Base-by-base conservation (phyloP, 1,284 basidiomycete genomes). In the Ustilago xerochloae region DNA sequence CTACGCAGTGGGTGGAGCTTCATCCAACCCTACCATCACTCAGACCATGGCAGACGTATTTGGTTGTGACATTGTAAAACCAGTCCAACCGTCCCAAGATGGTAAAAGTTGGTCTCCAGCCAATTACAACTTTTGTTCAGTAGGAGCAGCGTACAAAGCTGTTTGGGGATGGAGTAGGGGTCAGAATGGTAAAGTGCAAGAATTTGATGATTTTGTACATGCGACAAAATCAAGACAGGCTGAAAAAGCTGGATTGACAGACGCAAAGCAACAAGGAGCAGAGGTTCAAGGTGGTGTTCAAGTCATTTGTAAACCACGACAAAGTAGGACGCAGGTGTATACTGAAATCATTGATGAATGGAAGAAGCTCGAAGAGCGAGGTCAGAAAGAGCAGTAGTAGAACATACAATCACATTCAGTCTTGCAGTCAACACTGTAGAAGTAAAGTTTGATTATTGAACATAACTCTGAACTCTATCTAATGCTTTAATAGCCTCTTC, bases 11-110 rank as follows among this genome's bases (percentile, higher is more conserved):
- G 93, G 93, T 26, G 93, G 93, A 16, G 90, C 92, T 0, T 91
- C 91, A 5, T 88, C 88, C 8, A 95, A 95, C 83, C 85, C 86
- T 33, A 88, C 89, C 32, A 91, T 94, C 80, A 88, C 90, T 30
- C 91, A 91, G 75, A 85, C 93, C 50, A 90, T 90, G 35, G 91
- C 93, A 18, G 91, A 94, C 84, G 87, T 93, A 9, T 90, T 95
- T 60, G 88, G 88, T 28, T 76, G 75, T 54, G 61, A 74, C 32
- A 69, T 83, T n/a, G 68, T 72, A 54, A 73, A 72, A 33, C 79
- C 80, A 0, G 63, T 72, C 38, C 54, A 78, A 47, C 57, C 55
- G n/a, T 54, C 56, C 15, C 56, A 73, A n/a, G 63, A 71, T 18
- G 66, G 60, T 4, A 59, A 59, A 15, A 46, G 47, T 10, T 66